Evolutionary conservation across 495 filamentous ascomycete species (phyloP).

Genomic region (Massariosphaeria phaeospora): DNA sequence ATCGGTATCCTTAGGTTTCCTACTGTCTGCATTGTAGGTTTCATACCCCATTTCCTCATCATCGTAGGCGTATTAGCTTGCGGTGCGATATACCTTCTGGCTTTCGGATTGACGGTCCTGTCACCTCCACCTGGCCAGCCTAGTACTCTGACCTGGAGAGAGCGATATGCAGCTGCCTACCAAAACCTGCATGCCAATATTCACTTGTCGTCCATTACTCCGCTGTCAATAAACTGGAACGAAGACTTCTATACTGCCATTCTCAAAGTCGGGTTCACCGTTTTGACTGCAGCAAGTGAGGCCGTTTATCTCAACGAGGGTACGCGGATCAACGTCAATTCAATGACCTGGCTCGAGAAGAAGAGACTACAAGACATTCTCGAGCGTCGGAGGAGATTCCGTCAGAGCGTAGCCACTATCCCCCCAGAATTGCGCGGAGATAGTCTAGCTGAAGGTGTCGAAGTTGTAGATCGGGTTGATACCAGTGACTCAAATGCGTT

Average conservation of each 20-base stretch:
- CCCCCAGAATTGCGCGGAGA: constrained; percentile 34
- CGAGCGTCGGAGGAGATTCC: constrained; percentile 23
- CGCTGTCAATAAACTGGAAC: constrained; percentile 66
- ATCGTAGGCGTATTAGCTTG: constrained; percentile 72
- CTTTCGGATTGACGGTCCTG: constrained; percentile 68
- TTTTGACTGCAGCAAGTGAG: constrained; percentile 87
- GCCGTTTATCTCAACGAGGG: constrained; percentile 95
- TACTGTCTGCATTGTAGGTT: constrained; percentile 90
- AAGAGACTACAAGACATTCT: constrained; percentile 62
- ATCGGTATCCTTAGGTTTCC: constrained; percentile 68
- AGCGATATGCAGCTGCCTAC: constrained; percentile 61
- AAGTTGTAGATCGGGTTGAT: constrained; percentile 12
- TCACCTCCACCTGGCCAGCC: constrained; percentile 51
- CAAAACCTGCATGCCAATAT: constrained; percentile 89
- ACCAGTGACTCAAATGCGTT: not conserved
- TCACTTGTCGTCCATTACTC: constrained; percentile 58
- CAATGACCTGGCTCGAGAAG: constrained; percentile 89
- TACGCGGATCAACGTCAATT: constrained; percentile 61
- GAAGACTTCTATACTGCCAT: constrained; percentile 95
- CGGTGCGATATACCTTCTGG: constrained; percentile 66
- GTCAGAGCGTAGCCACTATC: constrained; percentile 26
- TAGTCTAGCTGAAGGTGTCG: constrained; percentile 43
- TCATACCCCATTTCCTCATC: constrained; percentile 86
- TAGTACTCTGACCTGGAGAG: constrained; percentile 42
- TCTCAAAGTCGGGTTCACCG: constrained; percentile 75